phyloP scores from a whole-genome alignment of 257 asterid species.

The Lantana camara region DNA sequence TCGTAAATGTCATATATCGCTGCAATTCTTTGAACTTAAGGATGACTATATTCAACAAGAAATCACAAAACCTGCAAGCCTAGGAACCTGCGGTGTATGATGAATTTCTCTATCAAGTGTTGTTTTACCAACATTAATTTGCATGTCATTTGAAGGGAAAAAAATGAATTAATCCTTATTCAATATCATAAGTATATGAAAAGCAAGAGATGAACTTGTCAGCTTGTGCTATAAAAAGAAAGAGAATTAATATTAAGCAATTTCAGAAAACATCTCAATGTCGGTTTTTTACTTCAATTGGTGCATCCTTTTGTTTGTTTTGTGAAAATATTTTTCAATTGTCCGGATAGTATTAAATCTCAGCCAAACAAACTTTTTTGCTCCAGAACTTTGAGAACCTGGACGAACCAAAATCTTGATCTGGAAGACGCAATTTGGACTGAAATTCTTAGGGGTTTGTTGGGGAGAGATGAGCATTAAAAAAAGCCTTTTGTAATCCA shows the following conservation, averaged over 20 bases:
- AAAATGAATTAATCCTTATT: not conserved
- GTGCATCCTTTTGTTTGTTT: not conserved
- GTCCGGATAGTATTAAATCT: not conserved
- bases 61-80: conserved; percentile 68
- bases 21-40: conserved; percentile 76
- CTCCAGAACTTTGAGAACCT: not conserved
- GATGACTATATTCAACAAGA: conserved; percentile 93
- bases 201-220: not conserved
- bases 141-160: conserved; percentile 12
- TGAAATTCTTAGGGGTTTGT: not conserved
- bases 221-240: not conserved
- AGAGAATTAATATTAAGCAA: not conserved
- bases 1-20: conserved; percentile 54
- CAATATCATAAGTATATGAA: not conserved
- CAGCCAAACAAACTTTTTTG: not conserved
- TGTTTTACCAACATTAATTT: conserved; percentile 18
- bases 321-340: conserved; percentile 7
- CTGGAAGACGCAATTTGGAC: too few relatives aligned
- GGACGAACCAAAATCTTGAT: not conserved
- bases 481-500: not conserved
- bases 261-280: conserved; percentile 15
- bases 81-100: conserved; percentile 71
- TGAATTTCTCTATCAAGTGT: conserved; percentile 25
- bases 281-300: not conserved
- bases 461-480: not conserved